These are phyloP conservation scores for Theobroma cacao DNA, from an alignment of 345 rosid genomes.

Conservation along the genomic window DNA sequence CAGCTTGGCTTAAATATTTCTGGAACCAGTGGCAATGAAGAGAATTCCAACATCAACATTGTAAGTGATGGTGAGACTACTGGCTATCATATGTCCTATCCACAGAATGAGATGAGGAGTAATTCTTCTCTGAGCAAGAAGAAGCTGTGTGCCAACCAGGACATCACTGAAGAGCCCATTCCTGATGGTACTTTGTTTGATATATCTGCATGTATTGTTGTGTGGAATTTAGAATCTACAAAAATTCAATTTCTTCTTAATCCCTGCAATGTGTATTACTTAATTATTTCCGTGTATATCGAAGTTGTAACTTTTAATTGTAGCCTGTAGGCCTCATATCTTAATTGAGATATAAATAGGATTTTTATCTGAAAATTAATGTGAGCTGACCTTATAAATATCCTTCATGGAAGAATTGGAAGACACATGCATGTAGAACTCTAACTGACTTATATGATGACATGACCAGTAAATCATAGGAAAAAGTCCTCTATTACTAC, in stretches of 20 bases:
- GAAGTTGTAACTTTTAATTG: background rate
- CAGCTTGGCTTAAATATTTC: conserved; percentile 55
- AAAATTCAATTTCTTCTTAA: background rate
- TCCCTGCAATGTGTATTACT: background rate
- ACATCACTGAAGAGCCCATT: conserved; percentile 33
- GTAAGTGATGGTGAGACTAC: conserved; percentile 63
- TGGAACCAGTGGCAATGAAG: conserved; percentile 52
- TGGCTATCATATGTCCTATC: conserved; percentile 30
- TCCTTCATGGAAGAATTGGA: background rate
- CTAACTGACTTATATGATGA: background rate
- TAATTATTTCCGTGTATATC: background rate
- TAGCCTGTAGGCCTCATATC: background rate
- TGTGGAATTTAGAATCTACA: background rate
- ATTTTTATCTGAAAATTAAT: background rate
- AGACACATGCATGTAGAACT: background rate
- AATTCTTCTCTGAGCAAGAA: conserved; percentile 40
- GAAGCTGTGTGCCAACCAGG: conserved; percentile 32
- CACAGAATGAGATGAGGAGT: conserved; percentile 36
- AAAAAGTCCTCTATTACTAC: background rate
- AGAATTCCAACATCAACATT: conserved; percentile 56
- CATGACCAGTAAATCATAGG: background rate
- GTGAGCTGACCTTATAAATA: background rate
- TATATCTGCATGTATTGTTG: background rate
- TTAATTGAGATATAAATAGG: background rate
- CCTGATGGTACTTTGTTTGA: conserved; percentile 36